These are phyloP conservation scores for Petunia secreta DNA, from an alignment of 257 asterid species.

Conservation along the genomic window DNA sequence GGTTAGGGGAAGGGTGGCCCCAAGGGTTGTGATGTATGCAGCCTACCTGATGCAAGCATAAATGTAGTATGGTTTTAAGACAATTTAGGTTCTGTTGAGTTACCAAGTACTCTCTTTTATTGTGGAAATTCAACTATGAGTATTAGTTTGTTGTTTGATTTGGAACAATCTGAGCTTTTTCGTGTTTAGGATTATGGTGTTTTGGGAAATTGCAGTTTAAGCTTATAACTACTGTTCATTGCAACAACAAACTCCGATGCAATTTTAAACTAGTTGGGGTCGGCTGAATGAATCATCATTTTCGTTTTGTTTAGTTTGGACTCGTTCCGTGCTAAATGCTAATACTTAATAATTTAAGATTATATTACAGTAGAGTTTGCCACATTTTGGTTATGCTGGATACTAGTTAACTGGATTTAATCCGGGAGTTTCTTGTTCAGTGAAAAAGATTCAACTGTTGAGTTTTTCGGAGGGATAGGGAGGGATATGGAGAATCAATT, in stretches of 20 bases:
- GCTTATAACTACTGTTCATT: not conserved
- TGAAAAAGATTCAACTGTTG: not conserved
- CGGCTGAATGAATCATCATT: not conserved
- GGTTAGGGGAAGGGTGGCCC: no score
- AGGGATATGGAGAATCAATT: slow-evolving; percentile 8
- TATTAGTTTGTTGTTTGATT: slow-evolving; percentile 5
- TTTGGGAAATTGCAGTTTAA: not conserved
- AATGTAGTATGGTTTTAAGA: not conserved
- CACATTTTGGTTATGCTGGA: not conserved
- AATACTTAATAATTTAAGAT: not conserved
- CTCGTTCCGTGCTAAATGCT: no score
- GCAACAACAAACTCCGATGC: not conserved
- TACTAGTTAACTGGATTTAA: slow-evolving; percentile 3
- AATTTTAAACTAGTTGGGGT: slow-evolving; percentile 10
- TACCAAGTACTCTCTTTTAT: not conserved
- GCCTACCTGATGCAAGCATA: no score
- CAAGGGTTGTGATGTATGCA: not conserved
- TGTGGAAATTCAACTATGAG: not conserved
- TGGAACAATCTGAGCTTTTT: slow-evolving; percentile 1
- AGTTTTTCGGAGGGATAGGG: not conserved
- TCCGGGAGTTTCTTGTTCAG: not conserved
- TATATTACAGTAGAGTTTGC: not conserved
- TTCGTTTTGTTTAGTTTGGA: not conserved
- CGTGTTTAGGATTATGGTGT: not conserved
- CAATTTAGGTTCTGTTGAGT: slow-evolving; percentile 2